These are phyloP conservation scores for Fragaria iinumae DNA, from an alignment of 306 rosid species.

Conservation along the genomic window DNA sequence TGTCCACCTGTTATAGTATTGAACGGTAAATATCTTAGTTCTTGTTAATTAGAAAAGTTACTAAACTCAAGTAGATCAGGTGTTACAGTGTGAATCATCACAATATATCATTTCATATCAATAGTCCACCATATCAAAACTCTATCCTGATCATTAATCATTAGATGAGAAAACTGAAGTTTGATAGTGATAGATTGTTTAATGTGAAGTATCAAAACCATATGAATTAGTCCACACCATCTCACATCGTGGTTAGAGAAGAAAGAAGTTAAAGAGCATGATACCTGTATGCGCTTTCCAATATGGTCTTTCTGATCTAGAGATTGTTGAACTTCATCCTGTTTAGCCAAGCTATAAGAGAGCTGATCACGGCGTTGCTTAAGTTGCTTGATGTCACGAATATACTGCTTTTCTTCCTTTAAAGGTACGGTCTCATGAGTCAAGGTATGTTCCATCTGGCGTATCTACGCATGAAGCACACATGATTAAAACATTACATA, in stretches of 20 bases:
- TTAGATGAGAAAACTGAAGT: background rate
- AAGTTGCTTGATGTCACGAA: slow-evolving; percentile 74
- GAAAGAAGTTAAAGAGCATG: slow-evolving; percentile 13
- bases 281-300: slow-evolving; percentile 64
- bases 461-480: slow-evolving; percentile 49
- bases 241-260: background rate
- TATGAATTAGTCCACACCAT: background rate
- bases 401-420: slow-evolving; percentile 71
- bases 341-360: slow-evolving; percentile 50
- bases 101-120: background rate
- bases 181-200: background rate
- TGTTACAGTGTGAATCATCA: background rate
- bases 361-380: slow-evolving; percentile 72
- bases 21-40: background rate
- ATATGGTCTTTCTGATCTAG: slow-evolving; percentile 52
- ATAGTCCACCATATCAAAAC: background rate
- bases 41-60: background rate
- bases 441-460: slow-evolving; percentile 66
- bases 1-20: background rate
- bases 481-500: slow-evolving; percentile 16
- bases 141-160: background rate
- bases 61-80: background rate
- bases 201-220: background rate
- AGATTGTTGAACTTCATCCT: slow-evolving; percentile 58
- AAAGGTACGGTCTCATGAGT: slow-evolving; percentile 79